Evolutionary conservation across 2,329 filamentous ascomycete species (phyloP), one percentile per base, ranked within the genome.

Genomic region (Graphilbum sp.): DNA sequence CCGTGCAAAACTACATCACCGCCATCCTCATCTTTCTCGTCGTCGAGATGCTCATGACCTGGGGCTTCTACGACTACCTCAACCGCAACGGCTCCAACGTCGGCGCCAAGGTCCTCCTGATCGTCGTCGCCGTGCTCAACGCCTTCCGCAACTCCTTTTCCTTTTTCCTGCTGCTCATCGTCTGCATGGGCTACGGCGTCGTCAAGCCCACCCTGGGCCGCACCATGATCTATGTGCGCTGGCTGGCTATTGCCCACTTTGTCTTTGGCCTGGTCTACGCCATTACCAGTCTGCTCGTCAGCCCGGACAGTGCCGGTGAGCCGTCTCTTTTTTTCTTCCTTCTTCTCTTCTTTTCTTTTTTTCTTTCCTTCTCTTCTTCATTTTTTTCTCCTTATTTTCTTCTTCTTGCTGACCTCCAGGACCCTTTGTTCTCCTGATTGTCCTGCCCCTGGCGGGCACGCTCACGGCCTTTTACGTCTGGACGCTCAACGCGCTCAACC

Each of bases 111-210:
- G 80, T 79, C 6, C 67, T 96, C 40, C 80, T 98, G 60, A 75
- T 95, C 16, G 62, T 95, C 19, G 88, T 95, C n/a, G 86, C 86
- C 29, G 69, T 96, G 19, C 68, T 98, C 33, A 96, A 94, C 54
- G 90, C 90, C 5, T 87, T 79, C 40, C 74, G 90, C 46, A 98
- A 96, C 59, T 95, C 88, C 0, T 96, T 98, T 56, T 95, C 88
- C 0, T 98, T 98, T 66, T 98, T 98, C 66, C 66, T 98, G 36
- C 70, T 98, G 9, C 75, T 98, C 38, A 96, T 98, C 48, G 90
- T 98, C 24, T 98, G 90, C 58, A 98, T 98, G 90, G 90, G 90
- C 24, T 98, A 98, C 51, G 90, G 90, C 49, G 92, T 98, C 19
- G 92, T 98, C 47, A 96, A 96, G 61, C 82, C 79, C 3, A 85